Conservation (phyloP, 768 basidiomycete species). For the Panellus pusillus region DNA sequence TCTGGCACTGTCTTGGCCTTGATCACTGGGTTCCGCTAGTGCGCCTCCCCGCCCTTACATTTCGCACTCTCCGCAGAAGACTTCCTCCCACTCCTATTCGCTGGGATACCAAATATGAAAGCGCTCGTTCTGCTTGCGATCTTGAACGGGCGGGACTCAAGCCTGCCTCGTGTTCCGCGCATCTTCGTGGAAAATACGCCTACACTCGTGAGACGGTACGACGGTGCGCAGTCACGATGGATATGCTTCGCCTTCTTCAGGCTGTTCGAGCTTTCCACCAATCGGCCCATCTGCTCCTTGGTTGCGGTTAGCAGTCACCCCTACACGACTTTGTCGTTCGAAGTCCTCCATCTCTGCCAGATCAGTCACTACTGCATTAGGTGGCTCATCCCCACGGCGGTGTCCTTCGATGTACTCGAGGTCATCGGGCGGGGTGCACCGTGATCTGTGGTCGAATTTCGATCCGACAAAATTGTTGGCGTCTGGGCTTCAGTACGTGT, state of each 20-base stretch:
- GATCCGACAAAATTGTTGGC: not conserved
- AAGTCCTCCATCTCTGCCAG: slow-evolving; percentile 10
- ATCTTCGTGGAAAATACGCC: too few relatives aligned
- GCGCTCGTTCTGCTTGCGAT: too few relatives aligned
- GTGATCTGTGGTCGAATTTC: slow-evolving; percentile 16
- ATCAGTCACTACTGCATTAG: slow-evolving; percentile 11
- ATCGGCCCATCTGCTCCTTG: not conserved
- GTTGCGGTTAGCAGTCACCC: too few relatives aligned
- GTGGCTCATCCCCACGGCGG: slow-evolving; percentile 18
- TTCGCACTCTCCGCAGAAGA: too few relatives aligned
- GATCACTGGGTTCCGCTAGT: too few relatives aligned
- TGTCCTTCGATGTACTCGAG: slow-evolving; percentile 12
- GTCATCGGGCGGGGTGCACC: slow-evolving; percentile 13
- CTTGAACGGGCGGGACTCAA: too few relatives aligned
- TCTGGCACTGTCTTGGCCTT: too few relatives aligned
- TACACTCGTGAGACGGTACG: too few relatives aligned
- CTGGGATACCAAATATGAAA: too few relatives aligned
- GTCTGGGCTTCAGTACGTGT: slow-evolving; percentile 16
- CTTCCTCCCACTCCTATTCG: too few relatives aligned
- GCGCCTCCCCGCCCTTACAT: too few relatives aligned
- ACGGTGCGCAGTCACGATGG: not conserved
- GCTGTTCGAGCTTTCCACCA: slow-evolving; percentile 9
- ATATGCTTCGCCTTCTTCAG: slow-evolving; percentile 12
- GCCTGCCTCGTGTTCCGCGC: too few relatives aligned
- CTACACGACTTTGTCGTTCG: not conserved